Evolutionary conservation across 192 early-diverging fungal genomes (phyloP).

Genomic region (Entrophospora sp.): DNA sequence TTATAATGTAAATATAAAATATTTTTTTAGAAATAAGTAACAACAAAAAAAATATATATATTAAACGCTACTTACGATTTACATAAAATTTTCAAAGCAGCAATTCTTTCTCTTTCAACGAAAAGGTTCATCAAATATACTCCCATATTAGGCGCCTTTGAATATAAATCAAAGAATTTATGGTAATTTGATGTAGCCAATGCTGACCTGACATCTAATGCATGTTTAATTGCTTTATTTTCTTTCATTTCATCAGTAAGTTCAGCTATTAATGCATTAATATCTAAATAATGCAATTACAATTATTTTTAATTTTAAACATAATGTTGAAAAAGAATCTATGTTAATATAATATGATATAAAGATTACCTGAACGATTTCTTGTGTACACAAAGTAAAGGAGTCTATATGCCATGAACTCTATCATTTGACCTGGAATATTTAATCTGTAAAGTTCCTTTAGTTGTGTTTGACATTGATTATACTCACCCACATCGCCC

Average conservation of each 20-base stretch:
- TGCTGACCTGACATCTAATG: conserved; percentile 73
- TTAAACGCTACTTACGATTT: conserved; percentile 70
- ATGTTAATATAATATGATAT: neutral
- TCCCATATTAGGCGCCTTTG: conserved; percentile 73
- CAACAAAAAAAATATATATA: too few species aligned
- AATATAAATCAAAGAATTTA: conserved; percentile 73
- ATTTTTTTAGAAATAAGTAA: neutral
- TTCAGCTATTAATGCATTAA: conserved; percentile 64
- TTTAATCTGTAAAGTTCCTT: conserved; percentile 74
- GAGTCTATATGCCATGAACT: conserved; percentile 91
- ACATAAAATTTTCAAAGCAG: conserved; percentile 65
- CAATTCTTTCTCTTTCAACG: conserved; percentile 74
- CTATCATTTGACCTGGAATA: conserved; percentile 67
- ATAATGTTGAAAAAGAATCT: neutral
- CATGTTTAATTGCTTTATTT: conserved; percentile 62
- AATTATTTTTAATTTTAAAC: neutral
- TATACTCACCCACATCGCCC: conserved; percentile 95
- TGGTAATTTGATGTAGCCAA: conserved; percentile 81
- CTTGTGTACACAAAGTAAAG: conserved; percentile 83
- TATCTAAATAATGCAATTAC: conserved; percentile 42
- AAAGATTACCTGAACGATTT: conserved; percentile 65
- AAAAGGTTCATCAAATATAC: conserved; percentile 91
- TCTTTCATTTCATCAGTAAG: conserved; percentile 62
- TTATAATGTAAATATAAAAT: neutral
- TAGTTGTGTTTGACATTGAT: conserved; percentile 94